Evolutionary conservation across 1,139 yeast genomes (phyloP), one percentile per base, ranked within the genome.

Genomic region (Chernovozyma aurita): DNA sequence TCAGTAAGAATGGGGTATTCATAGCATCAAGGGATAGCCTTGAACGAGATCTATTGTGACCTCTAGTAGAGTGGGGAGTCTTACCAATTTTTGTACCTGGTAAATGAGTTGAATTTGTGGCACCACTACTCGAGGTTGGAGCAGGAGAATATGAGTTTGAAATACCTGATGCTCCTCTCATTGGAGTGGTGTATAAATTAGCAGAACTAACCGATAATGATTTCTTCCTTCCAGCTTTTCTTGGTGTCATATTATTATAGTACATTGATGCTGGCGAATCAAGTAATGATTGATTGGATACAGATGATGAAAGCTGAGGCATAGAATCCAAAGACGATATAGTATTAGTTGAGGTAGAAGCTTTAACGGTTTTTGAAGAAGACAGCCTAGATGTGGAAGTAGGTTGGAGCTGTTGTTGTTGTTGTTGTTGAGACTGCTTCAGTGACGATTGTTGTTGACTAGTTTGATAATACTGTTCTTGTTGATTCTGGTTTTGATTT

Each of bases 241-340:
- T 44, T 4, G 69, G 69, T 8, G 71, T 61, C 29, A 59, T 50
- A 27, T 48, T 45, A 24, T 40, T 37, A 18, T 37, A 36, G 28
- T 31, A 41, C 15, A 46, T 40, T 4, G 61, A 54, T 17, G 50
- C 51, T 1, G 70, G 67, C 16, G 63, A 55, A 37, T 61, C 69
- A 35, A 53, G 47, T 17, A 65, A 42, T 48, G 70, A 55, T 44
- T 68, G 61, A 52, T 60, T 54, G 44, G 71, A 55, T 34, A 56
- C 45, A 44, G 70, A 53, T 42, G 63, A 56, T 41, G 61, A 52
- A 35, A 67, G 55, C 37, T 62, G 59, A 12, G 73, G 75, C 24
- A 60, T 52, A 11, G 73, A 68, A 33, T 70, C 76, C 36, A 53
- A 46, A 18, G 77, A 70, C 15, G 72, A 65, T 6, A 72, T 49